Conservation (phyloP, 805 yeast genomes). For the Yamadazyma insecticola region DNA sequence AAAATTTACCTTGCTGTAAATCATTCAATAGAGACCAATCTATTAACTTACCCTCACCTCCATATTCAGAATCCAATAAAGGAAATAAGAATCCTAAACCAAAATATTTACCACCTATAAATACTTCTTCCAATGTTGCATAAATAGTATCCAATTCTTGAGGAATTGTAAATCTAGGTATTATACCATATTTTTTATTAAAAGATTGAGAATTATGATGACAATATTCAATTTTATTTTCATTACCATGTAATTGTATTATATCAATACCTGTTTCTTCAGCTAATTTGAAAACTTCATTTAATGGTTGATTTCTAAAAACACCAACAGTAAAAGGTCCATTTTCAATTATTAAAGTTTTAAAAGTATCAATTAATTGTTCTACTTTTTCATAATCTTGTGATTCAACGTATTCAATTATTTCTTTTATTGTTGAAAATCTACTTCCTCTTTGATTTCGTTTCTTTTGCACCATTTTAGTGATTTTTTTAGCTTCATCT, state of each 20-base stretch:
- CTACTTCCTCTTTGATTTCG: conserved; percentile 13
- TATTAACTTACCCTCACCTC: conserved; percentile 85
- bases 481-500: conserved; percentile 23
- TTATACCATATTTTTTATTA: conserved; percentile 50
- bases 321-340: conserved; percentile 87
- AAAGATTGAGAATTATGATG: conserved; percentile 32
- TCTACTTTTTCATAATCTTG: conserved; percentile 10
- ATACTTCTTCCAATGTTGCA: conserved; percentile 10
- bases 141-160: conserved; percentile 40
- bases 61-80: conserved; percentile 79
- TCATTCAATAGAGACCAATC: conserved; percentile 54
- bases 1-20: conserved; percentile 41
- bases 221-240: conserved; percentile 47
- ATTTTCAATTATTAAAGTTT: conserved; percentile 21
- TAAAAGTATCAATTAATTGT: conserved; percentile 26
- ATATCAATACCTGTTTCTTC: conserved; percentile 56
- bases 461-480: conserved; percentile 21
- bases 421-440: conserved; percentile 16
- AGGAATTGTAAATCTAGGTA: conserved; percentile 65
- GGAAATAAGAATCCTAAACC: conserved; percentile 46
- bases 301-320: conserved; percentile 73
- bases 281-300: conserved; percentile 48
- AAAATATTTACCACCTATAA: conserved; percentile 9
- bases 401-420: conserved; percentile 10
- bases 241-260: conserved; percentile 82